Evolutionary conservation across 2,329 filamentous ascomycete genomes (phyloP).

Genomic region (Pseudogymnoascus verrucosus): DNA sequence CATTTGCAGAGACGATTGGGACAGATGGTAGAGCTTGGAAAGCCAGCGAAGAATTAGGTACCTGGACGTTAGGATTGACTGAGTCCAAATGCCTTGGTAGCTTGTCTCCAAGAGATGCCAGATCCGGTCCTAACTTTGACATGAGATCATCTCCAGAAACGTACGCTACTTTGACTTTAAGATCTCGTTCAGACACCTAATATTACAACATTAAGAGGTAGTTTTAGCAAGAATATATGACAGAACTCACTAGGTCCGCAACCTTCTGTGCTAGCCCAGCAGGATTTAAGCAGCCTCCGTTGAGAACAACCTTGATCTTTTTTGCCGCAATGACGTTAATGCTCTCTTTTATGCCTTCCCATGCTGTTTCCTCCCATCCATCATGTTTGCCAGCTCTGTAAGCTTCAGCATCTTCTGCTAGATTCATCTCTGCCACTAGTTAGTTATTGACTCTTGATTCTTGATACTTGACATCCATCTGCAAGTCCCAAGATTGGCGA

Average conservation of each 20-base stretch:
- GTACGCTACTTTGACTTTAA: too few relatives aligned
- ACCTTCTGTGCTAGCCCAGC: constrained; percentile 41
- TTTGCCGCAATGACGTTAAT: constrained; percentile 34
- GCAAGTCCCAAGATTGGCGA: constrained; percentile 12
- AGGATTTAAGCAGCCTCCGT: constrained; percentile 46
- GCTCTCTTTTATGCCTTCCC: constrained; percentile 26
- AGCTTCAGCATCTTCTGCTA: constrained; percentile 37
- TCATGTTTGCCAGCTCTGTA: constrained; percentile 24
- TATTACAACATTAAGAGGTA: too few relatives aligned
- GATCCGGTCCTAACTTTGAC: too few relatives aligned
- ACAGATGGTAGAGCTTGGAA: too few relatives aligned
- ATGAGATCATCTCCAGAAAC: too few relatives aligned
- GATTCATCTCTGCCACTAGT: constrained; percentile 32
- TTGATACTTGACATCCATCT: too few relatives aligned
- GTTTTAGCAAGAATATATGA: constrained; percentile 22
- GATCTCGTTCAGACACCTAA: too few relatives aligned
- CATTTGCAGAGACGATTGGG: constrained; percentile 37
- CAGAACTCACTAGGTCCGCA: too few relatives aligned
- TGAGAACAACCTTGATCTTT: constrained; percentile 41
- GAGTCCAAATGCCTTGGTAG: constrained; percentile 32
- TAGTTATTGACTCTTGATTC: constrained; percentile 15
- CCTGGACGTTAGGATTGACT: constrained; percentile 30
- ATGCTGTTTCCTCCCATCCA: constrained; percentile 39
- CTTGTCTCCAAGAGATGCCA: too few relatives aligned
- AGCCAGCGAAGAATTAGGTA: constrained; percentile 27